A percentile compares a stretch with the other conserved stretches of the same genome.
These are phyloP conservation scores for Drechslerella dactyloides DNA, from an alignment of 2,329 filamentous ascomycete species.

Conservation along the genomic window DNA sequence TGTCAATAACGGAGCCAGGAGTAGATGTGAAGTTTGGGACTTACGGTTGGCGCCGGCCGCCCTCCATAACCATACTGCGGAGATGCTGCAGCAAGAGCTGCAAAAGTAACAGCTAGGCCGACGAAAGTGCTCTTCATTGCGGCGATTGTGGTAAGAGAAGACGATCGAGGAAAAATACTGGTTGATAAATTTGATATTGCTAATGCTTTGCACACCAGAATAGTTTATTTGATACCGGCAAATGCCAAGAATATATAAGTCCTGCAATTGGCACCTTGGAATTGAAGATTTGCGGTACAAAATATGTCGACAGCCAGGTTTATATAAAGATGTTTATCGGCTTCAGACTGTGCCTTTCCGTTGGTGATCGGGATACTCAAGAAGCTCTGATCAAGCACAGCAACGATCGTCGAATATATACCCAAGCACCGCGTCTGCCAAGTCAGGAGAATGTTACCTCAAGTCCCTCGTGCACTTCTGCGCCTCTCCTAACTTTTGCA, in stretches of 20 bases:
- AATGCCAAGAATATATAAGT: constrained; percentile 3
- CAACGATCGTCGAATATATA: constrained; percentile 47
- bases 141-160: background rate
- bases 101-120: constrained; percentile 17
- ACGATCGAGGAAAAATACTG: background rate
- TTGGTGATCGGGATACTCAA: constrained; percentile 19
- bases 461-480: constrained; percentile 8
- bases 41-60: constrained; percentile 16
- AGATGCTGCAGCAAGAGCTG: constrained; percentile 25
- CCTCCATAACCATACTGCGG: constrained; percentile 28
- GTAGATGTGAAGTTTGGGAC: background rate
- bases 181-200: background rate
- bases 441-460: constrained; percentile 44
- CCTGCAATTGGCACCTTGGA: constrained; percentile 13
- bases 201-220: background rate
- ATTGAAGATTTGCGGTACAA: too few species aligned
- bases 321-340: constrained; percentile 21
- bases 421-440: constrained; percentile 26
- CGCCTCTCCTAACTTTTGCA: constrained; percentile 17
- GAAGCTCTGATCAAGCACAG: constrained; percentile 19
- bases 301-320: background rate
- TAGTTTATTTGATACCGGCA: background rate
- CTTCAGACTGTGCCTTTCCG: constrained; percentile 17
- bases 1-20: background rate
- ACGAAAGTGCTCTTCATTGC: constrained; percentile 36